Evolutionary conservation across 2,329 filamentous ascomycete genomes (phyloP).

Genomic region (Aspergillus sp.): DNA sequence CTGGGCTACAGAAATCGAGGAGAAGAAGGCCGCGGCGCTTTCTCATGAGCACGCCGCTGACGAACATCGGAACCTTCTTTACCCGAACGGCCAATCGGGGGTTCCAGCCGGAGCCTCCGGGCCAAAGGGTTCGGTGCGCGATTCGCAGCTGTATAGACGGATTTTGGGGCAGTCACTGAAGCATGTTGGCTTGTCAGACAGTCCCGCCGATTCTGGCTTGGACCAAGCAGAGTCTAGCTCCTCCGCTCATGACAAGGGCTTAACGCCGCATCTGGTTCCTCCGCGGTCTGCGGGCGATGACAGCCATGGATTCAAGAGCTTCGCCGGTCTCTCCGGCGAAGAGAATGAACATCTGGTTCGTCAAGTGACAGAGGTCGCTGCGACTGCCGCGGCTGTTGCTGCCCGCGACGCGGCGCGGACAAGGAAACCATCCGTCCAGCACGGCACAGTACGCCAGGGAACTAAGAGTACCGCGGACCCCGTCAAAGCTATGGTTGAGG

Average conservation of each 20-base stretch:
- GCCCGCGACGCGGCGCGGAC: slow-evolving; percentile 68
- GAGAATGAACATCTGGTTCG: slow-evolving; percentile 79
- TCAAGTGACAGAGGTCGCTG: slow-evolving; percentile 89
- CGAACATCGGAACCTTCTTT: slow-evolving; percentile 34
- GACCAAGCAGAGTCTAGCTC: slow-evolving; percentile 27
- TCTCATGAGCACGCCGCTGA: slow-evolving; percentile 28
- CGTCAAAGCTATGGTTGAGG: slow-evolving; percentile 37
- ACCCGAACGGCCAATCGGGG: slow-evolving; percentile 28
- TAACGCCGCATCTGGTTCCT: slow-evolving; percentile 71
- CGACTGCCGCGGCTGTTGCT: slow-evolving; percentile 83
- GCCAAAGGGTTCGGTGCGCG: slow-evolving; percentile 68
- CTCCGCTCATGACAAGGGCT: slow-evolving; percentile 19
- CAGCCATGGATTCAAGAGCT: slow-evolving; percentile 21
- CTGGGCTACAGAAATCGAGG: slow-evolving; percentile 82
- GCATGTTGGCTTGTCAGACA: slow-evolving; percentile 68
- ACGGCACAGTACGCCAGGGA: slow-evolving; percentile 26
- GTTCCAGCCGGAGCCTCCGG: slow-evolving; percentile 42
- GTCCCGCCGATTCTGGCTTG: slow-evolving; percentile 40
- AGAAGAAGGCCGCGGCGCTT: slow-evolving; percentile 59
- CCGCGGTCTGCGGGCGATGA: slow-evolving; percentile 58
- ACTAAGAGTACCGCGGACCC: slow-evolving; percentile 38
- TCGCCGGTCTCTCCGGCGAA: slow-evolving; percentile 71
- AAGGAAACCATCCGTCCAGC: slow-evolving; percentile 48
- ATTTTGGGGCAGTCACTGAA: slow-evolving; percentile 88
- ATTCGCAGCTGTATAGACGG: slow-evolving; percentile 86